These are phyloP conservation scores for Blumeriella jaapii DNA, from an alignment of 2,329 filamentous ascomycete genomes.

Conservation along the genomic window DNA sequence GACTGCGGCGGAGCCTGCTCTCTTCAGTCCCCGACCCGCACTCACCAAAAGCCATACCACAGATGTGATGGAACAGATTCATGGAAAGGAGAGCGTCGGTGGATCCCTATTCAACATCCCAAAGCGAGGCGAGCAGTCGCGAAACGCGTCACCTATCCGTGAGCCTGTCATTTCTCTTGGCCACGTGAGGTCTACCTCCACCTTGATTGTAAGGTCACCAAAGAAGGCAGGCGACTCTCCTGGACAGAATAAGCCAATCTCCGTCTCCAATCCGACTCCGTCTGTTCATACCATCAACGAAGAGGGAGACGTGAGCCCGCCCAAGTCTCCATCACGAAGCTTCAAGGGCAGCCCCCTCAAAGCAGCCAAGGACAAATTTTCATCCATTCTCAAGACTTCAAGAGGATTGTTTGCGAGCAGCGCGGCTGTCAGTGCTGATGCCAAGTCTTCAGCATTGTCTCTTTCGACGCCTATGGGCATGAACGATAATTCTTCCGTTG, in stretches of 20 bases:
- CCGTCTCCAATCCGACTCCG: conserved; percentile 44
- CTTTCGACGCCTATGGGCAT: conserved; percentile 36
- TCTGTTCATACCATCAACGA: conserved; percentile 39
- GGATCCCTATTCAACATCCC: conserved; percentile 36
- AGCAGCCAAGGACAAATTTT: conserved; percentile 85
- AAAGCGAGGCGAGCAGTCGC: conserved; percentile 30
- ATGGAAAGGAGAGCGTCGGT: conserved; percentile 37
- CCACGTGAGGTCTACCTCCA: conserved; percentile 53
- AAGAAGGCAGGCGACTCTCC: conserved; percentile 27
- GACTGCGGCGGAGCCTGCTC: conserved; percentile 22
- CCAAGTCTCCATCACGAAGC: conserved; percentile 44
- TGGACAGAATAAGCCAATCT: conserved; percentile 44
- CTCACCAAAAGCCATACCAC: conserved; percentile 49
- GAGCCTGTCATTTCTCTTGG: conserved; percentile 27
- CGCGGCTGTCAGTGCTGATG: conserved; percentile 50
- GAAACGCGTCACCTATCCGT: conserved; percentile 22
- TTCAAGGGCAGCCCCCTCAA: conserved; percentile 71
- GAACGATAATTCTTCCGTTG: conserved; percentile 36
- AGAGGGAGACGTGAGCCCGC: conserved; percentile 17
- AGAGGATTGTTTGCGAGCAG: conserved; percentile 77
- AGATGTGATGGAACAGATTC: conserved; percentile 48
- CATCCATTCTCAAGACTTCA: conserved; percentile 80
- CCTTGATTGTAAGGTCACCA: conserved; percentile 44
- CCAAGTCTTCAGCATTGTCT: conserved; percentile 45
- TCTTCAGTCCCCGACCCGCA: conserved; percentile 37